Conservation (phyloP, 1,284 basidiomycete species). For the Moniliella sp. region DNA sequence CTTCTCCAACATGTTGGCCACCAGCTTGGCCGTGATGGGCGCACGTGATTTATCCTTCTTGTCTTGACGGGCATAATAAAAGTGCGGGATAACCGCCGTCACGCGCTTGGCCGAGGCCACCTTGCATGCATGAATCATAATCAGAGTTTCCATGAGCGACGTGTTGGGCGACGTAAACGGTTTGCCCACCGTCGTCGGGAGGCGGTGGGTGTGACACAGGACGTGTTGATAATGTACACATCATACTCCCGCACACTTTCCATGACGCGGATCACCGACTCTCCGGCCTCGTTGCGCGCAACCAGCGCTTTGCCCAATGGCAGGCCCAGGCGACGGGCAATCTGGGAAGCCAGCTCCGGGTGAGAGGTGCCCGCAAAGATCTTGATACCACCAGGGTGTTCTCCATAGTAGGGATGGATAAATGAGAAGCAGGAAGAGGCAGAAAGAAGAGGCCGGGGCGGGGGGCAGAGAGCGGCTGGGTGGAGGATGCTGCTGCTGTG, state of each 20-base stretch:
- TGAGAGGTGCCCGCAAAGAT: conserved; percentile 90
- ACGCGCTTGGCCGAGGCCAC: conserved; percentile 64
- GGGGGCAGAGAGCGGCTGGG: too few relatives aligned
- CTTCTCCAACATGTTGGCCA: conserved; percentile 94
- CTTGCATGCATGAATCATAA: conserved; percentile 99
- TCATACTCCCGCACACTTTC: conserved; percentile 95
- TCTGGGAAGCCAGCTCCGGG: conserved; percentile 74
- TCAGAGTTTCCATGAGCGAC: conserved; percentile 81
- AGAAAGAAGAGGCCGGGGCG: too few relatives aligned
- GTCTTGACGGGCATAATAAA: conserved; percentile 45
- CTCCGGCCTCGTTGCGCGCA: conserved; percentile 68
- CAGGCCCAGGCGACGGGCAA: conserved; percentile 52
- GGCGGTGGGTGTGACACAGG: conserved; percentile 44
- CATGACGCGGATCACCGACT: conserved; percentile 69
- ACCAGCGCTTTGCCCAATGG: conserved; percentile 43
- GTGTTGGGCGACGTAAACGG: conserved; percentile 37
- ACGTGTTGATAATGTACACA: conserved; percentile 95
- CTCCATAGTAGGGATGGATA: too few relatives aligned
- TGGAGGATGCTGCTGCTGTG: too few relatives aligned
- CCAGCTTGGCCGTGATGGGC: conserved; percentile 91
- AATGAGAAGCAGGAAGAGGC: too few relatives aligned
- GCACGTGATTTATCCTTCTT: conserved; percentile 98
- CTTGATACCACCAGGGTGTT: conserved; percentile 47
- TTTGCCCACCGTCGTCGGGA: conserved; percentile 8
- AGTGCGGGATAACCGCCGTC: conserved; percentile 52